phyloP scores from a whole-genome alignment of 306 rosid genomes.

The Quercus gilva region DNA sequence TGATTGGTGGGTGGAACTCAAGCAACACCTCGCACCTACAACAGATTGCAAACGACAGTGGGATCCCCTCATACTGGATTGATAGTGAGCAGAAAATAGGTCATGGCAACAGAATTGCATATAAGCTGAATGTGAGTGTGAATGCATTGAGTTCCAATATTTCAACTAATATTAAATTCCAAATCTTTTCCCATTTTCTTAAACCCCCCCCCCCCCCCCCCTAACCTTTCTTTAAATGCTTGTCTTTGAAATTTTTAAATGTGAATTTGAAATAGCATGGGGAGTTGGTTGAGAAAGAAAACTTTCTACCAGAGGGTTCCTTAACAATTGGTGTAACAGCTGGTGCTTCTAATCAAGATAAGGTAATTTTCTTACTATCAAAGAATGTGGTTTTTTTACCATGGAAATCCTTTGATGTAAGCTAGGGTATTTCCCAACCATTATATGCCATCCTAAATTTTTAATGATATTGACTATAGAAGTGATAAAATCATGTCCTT shows the following conservation, averaged over 20 bases:
- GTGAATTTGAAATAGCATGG: slow-evolving; percentile 56
- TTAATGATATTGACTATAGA: background rate
- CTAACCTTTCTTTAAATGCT: background rate
- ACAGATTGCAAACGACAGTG: slow-evolving; percentile 88
- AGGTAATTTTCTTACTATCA: slow-evolving; percentile 44
- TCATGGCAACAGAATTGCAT: slow-evolving; percentile 87
- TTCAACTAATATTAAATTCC: slow-evolving; percentile 3
- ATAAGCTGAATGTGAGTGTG: slow-evolving; percentile 68
- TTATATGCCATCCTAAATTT: background rate
- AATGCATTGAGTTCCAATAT: slow-evolving; percentile 8
- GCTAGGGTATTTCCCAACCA: background rate
- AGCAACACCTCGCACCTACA: slow-evolving; percentile 96
- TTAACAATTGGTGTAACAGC: slow-evolving; percentile 84
- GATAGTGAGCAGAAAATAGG: slow-evolving; percentile 91
- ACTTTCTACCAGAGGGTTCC: slow-evolving; percentile 83
- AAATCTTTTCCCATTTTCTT: background rate
- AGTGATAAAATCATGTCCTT: background rate
- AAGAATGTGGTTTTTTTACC: background rate
- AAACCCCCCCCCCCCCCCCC: background rate
- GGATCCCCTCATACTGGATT: slow-evolving; percentile 92
- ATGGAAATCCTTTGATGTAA: background rate
- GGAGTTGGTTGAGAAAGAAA: slow-evolving; percentile 90
- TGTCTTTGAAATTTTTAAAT: background rate
- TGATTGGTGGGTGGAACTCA: slow-evolving; percentile 97
- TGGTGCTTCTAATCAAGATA: slow-evolving; percentile 97